These are phyloP conservation scores for Ophiostoma ulmi DNA, from an alignment of 2,329 filamentous ascomycete species.

Conservation along the genomic window DNA sequence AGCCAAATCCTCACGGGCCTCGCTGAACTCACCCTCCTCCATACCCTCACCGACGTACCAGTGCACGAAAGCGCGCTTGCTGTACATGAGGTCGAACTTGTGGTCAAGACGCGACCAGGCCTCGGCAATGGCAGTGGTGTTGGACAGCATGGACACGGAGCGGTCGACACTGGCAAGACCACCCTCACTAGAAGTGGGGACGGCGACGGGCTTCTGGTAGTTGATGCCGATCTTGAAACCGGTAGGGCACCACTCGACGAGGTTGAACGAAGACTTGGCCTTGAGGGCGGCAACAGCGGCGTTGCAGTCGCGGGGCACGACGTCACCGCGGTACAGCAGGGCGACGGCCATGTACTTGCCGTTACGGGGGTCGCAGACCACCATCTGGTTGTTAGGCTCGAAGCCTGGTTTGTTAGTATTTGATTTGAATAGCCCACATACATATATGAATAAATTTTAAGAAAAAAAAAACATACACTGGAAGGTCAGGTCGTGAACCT, in stretches of 20 bases:
- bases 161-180: slow-evolving; percentile 59
- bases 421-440: not conserved
- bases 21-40: slow-evolving; percentile 87
- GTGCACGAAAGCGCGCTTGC: slow-evolving; percentile 70
- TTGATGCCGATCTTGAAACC: slow-evolving; percentile 74
- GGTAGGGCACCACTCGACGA: slow-evolving; percentile 71
- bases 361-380: slow-evolving; percentile 67
- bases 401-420: slow-evolving; percentile 48
- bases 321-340: slow-evolving; percentile 66
- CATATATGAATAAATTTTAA: not conserved
- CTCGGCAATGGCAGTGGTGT: slow-evolving; percentile 69
- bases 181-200: slow-evolving; percentile 51
- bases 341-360: slow-evolving; percentile 74
- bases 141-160: slow-evolving; percentile 64
- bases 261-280: slow-evolving; percentile 66
- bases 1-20: slow-evolving; percentile 79
- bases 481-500: slow-evolving; percentile 70
- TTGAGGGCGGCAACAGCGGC: slow-evolving; percentile 62
- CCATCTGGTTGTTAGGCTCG: slow-evolving; percentile 75
- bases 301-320: slow-evolving; percentile 65
- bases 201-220: slow-evolving; percentile 62
- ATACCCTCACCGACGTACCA: slow-evolving; percentile 86
- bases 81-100: slow-evolving; percentile 76
- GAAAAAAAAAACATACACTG: slow-evolving; percentile 53
- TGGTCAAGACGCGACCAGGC: slow-evolving; percentile 67